phyloP scores from a whole-genome alignment of 2,329 filamentous ascomycete genomes.

The Furcasterigmium sp. region DNA sequence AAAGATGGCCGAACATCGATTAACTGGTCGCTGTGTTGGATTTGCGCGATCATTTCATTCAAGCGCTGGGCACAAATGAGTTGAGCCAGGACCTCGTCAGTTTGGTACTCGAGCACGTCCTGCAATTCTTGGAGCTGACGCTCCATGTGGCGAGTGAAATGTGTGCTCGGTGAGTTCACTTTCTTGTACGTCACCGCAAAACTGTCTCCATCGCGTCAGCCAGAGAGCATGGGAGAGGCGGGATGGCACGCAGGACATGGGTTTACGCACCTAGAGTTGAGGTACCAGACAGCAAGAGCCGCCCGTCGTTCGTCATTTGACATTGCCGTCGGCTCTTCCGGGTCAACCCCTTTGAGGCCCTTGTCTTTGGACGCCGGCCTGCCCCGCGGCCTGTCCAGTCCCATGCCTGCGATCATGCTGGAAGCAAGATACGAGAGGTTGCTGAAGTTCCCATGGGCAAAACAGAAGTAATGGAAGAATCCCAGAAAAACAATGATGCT shows the following conservation, averaged over 20 bases:
- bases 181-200: slow-evolving; percentile 8
- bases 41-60: slow-evolving; percentile 8
- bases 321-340: not conserved
- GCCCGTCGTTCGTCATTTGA: slow-evolving; percentile 10
- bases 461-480: slow-evolving; percentile 11
- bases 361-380: slow-evolving; percentile 5
- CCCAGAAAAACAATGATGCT: slow-evolving; percentile 9
- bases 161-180: slow-evolving; percentile 8
- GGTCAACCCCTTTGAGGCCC: slow-evolving; percentile 5
- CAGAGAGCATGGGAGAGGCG: not conserved
- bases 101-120: slow-evolving; percentile 5
- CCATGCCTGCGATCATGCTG: slow-evolving; percentile 9
- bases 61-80: slow-evolving; percentile 8
- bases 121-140: slow-evolving; percentile 7
- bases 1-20: slow-evolving; percentile 8
- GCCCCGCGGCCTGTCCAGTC: slow-evolving; percentile 7
- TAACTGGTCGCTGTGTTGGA: slow-evolving; percentile 8
- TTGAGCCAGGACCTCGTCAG: slow-evolving; percentile 7
- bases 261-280: slow-evolving; percentile 9
- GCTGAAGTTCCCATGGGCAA: slow-evolving; percentile 9
- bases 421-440: slow-evolving; percentile 8
- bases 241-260: not conserved
- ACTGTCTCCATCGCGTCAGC: slow-evolving; percentile 1
- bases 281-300: slow-evolving; percentile 9
- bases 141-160: slow-evolving; percentile 10